Percentiles rank a stretch among this genome's conserved stretches.
These are phyloP conservation scores for Euphorbia peplus DNA, from an alignment of 345 rosid genomes.

Conservation along the genomic window DNA sequence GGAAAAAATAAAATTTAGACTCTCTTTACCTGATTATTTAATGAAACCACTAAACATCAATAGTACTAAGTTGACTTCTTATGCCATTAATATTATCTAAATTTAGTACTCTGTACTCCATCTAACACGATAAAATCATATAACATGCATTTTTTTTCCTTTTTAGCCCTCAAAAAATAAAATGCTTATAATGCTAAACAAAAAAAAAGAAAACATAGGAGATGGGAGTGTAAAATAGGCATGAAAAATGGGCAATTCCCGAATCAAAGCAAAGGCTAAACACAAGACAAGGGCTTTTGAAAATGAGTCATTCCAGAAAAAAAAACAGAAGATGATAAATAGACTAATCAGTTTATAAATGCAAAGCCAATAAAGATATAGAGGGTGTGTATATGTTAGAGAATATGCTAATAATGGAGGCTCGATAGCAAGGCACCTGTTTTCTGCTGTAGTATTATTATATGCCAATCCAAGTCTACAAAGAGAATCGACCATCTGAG, in stretches of 20 bases:
- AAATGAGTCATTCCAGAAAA: not conserved
- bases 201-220: too few relatives aligned
- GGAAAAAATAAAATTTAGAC: not conserved
- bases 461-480: slow-evolving; percentile 96
- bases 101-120: not conserved
- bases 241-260: not conserved
- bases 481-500: slow-evolving; percentile 98
- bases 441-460: slow-evolving; percentile 86
- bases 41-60: not conserved
- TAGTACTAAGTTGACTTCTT: not conserved
- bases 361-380: not conserved
- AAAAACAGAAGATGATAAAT: too few relatives aligned
- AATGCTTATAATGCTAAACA: not conserved
- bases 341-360: not conserved
- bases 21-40: not conserved
- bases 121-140: not conserved
- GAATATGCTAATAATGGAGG: slow-evolving; percentile 76
- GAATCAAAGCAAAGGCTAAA: not conserved
- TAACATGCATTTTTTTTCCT: not conserved
- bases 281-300: not conserved
- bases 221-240: too few relatives aligned
- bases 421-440: slow-evolving; percentile 96
- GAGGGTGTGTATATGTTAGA: not conserved
- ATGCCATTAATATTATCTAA: not conserved
- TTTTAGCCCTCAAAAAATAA: not conserved